phyloP scores from a whole-genome alignment of 1,284 basidiomycete genomes.

The Cystobasidium pallidum region DNA sequence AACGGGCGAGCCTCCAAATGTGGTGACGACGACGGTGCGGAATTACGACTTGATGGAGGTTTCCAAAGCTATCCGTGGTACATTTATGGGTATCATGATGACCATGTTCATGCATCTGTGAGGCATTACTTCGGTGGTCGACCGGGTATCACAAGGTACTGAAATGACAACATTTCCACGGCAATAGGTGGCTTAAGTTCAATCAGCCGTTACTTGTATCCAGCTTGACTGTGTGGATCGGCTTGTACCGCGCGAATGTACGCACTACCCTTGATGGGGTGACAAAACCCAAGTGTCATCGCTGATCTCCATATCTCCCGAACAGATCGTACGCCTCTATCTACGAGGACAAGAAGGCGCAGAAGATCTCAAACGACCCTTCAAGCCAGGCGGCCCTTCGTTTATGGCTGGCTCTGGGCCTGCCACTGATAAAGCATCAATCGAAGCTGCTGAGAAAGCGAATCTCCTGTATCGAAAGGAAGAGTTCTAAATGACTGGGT shows the following conservation, averaged over 20 bases:
- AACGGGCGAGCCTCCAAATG: conserved; percentile 67
- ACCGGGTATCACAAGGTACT: neutral
- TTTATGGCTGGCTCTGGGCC: conserved; percentile 25
- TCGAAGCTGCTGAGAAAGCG: conserved; percentile 42
- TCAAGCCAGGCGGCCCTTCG: conserved; percentile 64
- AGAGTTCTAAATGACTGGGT: conserved; percentile 30
- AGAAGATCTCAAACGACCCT: conserved; percentile 88
- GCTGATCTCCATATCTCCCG: neutral
- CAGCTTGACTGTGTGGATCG: conserved; percentile 38
- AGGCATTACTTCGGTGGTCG: conserved; percentile 56
- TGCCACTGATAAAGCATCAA: conserved; percentile 37
- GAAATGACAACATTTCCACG: neutral
- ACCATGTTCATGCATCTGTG: conserved; percentile 77
- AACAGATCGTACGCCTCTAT: conserved; percentile 36
- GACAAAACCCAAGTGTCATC: neutral
- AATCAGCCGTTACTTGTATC: conserved; percentile 85
- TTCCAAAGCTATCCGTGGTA: conserved; percentile 73
- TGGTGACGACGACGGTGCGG: conserved; percentile 84
- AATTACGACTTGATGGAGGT: conserved; percentile 91
- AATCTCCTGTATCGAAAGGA: conserved; percentile 37
- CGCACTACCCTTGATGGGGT: neutral
- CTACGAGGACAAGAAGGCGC: conserved; percentile 73
- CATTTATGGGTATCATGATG: conserved; percentile 57
- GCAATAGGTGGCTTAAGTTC: conserved; percentile 62
- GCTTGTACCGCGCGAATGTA: conserved; percentile 28